A percentile compares a stretch with the other conserved stretches of the same genome.
Evolutionary conservation across 352 stramenopile genomes (phyloP).

Genomic region (Stephanocyclus meneghinianus): DNA sequence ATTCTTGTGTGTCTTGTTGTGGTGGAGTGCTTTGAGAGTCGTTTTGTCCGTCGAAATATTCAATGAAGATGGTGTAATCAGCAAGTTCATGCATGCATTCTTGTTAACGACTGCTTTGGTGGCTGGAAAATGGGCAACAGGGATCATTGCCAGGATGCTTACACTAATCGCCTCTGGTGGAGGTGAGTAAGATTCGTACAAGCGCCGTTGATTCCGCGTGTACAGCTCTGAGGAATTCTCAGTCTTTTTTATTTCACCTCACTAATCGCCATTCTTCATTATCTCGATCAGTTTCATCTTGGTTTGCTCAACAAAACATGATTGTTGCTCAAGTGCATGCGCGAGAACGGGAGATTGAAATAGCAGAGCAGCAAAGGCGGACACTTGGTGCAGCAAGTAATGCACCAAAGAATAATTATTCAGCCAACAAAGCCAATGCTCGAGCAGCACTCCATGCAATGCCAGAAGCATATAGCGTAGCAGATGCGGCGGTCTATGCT

Average conservation of each 20-base stretch:
- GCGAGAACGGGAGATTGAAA: conserved; percentile 8
- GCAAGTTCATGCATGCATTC: conserved; percentile 27
- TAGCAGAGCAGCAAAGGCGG: conserved; percentile 22
- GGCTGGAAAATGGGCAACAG: conserved; percentile 74
- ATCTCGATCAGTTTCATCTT: conserved; percentile 45
- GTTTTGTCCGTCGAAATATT: conserved; percentile 53
- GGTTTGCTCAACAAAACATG: conserved; percentile 70
- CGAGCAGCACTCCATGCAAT: conserved; percentile 45
- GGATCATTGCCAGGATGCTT: conserved; percentile 61
- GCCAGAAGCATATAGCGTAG: conserved; percentile 69
- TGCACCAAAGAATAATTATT: conserved; percentile 6
- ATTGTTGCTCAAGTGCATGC: conserved; percentile 50
- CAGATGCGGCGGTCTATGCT: conserved; percentile 69
- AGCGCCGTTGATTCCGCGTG: too few species aligned
- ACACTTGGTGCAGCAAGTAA: neutral
- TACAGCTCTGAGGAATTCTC: too few species aligned
- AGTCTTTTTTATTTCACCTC: neutral
- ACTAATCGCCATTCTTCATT: neutral
- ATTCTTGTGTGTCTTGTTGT: conserved; percentile 58
- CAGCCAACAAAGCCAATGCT: conserved; percentile 33
- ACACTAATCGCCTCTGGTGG: conserved; percentile 64
- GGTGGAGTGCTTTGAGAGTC: conserved; percentile 55
- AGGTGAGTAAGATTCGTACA: neutral
- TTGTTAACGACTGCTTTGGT: conserved; percentile 53
- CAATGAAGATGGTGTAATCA: conserved; percentile 26